phyloP scores from a whole-genome alignment of 129 eudicot species.

The Silybum marianum region DNA sequence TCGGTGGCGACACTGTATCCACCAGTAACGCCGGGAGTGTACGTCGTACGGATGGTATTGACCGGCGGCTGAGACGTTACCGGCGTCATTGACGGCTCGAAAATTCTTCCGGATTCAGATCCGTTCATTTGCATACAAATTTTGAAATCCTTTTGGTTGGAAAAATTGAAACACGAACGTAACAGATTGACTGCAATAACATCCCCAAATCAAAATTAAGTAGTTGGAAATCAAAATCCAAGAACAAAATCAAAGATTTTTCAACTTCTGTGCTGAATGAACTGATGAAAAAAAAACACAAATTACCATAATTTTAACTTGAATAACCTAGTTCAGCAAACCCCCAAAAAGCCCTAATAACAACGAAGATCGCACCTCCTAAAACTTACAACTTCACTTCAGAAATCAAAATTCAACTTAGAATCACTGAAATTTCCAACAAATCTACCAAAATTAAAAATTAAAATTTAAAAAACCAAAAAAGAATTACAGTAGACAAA shows the following conservation, averaged over 20 bases:
- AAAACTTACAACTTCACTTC: slow-evolving; percentile 5
- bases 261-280: slow-evolving; percentile 12
- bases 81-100: slow-evolving; percentile 29
- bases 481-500: slow-evolving; percentile 29
- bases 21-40: slow-evolving; percentile 45
- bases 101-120: slow-evolving; percentile 59
- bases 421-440: slow-evolving; percentile 13
- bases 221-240: background rate
- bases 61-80: slow-evolving; percentile 36
- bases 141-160: background rate
- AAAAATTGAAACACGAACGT: background rate
- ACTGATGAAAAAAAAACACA: slow-evolving; percentile 1
- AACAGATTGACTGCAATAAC: slow-evolving; percentile 13
- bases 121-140: slow-evolving; percentile 54
- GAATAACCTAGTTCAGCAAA: slow-evolving; percentile 22
- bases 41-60: slow-evolving; percentile 45
- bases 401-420: slow-evolving; percentile 25
- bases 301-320: slow-evolving; percentile 13
- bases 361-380: background rate
- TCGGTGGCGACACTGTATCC: slow-evolving; percentile 44
- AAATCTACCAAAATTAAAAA: slow-evolving; percentile 23
- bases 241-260: slow-evolving; percentile 6
- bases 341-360: slow-evolving; percentile 21
- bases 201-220: background rate
- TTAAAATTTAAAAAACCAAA: slow-evolving; percentile 1